These are phyloP conservation scores for Trametes polyzona DNA, from an alignment of 1,284 basidiomycete genomes.

Conservation along the genomic window DNA sequence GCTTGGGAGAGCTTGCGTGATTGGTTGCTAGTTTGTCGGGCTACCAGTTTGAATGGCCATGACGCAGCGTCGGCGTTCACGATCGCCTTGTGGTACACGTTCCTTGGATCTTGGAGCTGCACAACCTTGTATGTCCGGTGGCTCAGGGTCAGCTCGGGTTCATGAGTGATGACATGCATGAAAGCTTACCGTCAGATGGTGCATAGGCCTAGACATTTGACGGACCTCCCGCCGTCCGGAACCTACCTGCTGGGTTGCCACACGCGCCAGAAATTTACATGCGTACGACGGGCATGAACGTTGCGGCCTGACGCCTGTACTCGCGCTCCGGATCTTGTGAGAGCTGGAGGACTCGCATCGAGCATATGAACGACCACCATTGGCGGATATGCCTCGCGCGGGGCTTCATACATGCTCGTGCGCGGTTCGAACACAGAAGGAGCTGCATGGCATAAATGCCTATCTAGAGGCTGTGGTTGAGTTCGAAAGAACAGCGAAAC, in stretches of 20 bases:
- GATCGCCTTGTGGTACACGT: neutral
- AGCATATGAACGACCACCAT: too few species aligned
- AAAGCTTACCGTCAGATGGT: neutral
- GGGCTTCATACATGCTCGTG: too few species aligned
- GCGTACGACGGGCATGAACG: too few species aligned
- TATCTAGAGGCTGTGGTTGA: neutral
- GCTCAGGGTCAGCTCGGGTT: neutral
- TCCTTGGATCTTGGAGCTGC: neutral
- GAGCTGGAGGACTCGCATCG: too few species aligned
- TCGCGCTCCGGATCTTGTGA: too few species aligned
- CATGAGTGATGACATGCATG: neutral
- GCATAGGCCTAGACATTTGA: neutral
- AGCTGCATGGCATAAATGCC: too few species aligned
- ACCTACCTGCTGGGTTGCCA: too few species aligned
- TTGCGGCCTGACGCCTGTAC: too few species aligned
- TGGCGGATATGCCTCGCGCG: neutral
- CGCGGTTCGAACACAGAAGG: too few species aligned
- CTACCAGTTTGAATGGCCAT: neutral
- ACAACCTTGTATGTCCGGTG: neutral
- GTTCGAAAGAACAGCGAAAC: neutral
- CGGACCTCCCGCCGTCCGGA: neutral
- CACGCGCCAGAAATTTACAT: too few species aligned
- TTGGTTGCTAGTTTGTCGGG: constrained; percentile 11
- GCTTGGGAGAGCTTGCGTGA: neutral
- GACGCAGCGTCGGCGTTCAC: neutral